These are phyloP conservation scores for Podila clonocystis DNA, from an alignment of 192 early-diverging fungal genomes.

Conservation along the genomic window DNA sequence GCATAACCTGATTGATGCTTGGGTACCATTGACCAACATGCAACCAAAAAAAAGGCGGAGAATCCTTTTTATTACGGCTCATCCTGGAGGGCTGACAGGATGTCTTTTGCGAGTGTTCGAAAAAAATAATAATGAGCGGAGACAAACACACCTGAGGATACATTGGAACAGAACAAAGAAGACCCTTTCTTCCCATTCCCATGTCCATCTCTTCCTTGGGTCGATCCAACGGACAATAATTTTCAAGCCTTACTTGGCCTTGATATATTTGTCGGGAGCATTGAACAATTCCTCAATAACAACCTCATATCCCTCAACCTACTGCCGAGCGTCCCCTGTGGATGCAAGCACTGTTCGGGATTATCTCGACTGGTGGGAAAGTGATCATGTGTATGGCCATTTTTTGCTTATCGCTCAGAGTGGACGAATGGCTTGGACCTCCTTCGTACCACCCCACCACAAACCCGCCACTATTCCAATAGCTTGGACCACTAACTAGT, in stretches of 20 bases:
- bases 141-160: not conserved
- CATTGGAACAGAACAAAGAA: not conserved
- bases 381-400: not conserved
- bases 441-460: too few relatives aligned
- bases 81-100: not conserved
- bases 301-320: too few relatives aligned
- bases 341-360: not conserved
- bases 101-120: not conserved
- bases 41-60: too few relatives aligned
- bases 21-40: too few relatives aligned
- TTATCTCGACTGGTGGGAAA: not conserved
- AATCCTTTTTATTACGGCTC: not conserved
- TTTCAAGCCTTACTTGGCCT: too few relatives aligned
- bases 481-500: not conserved
- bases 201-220: not conserved
- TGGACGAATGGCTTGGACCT: not conserved
- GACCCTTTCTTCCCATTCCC: not conserved
- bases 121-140: not conserved
- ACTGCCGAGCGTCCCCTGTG: not conserved
- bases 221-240: not conserved
- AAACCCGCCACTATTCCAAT: not conserved
- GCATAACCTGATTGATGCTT: too few relatives aligned
- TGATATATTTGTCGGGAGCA: too few relatives aligned
- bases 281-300: too few relatives aligned
- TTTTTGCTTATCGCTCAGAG: not conserved